Base-by-base conservation (phyloP, 495 filamentous ascomycete species). In the Endocarpon pusillum region DNA sequence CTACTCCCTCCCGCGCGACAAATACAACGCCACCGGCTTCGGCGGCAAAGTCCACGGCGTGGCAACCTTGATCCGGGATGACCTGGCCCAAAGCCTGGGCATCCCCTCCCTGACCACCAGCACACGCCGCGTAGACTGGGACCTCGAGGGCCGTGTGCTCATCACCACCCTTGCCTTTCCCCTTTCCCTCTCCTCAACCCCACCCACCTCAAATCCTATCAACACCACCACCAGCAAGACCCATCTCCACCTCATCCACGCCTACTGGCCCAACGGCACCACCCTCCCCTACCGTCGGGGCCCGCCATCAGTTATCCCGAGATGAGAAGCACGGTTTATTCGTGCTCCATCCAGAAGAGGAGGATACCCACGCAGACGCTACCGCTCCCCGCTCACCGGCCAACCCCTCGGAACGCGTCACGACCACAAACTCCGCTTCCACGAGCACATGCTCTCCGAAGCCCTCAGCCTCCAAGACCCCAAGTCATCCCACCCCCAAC, bases 221-320 rank as follows among this genome's bases (percentile, higher is more conserved):
- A n/a, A n/a, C n/a, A n/a, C n/a, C n/a, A n/a, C n/a, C n/a, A n/a
- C n/a, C n/a, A n/a, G n/a, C 3, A 33, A 24, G 5, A 23, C 30
- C 16, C 49, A 52, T 1, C 27, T 64, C 0, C 51, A 55, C 0
- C 36, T 71, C 8, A 42, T 62, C 25, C 66, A 67, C 36, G 44
- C 67, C 35, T 70, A 70, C 43, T 62, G 61, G 24, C 53, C 64
- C 21, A 70, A 69, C 40, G 67, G 67, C 12, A 70, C 67, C 2
- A 38, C 49, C n/a, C n/a, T n/a, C n/a, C n/a, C n/a, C n/a, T n/a
- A n/a, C n/a, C n/a, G n/a, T n/a, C n/a, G n/a, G n/a, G n/a, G n/a
- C n/a, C n/a, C n/a, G n/a, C n/a, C n/a, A n/a, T n/a, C n/a, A n/a
- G n/a, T n/a, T n/a, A n/a, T n/a, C n/a, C n/a, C n/a, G n/a, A n/a